Evolutionary conservation across 768 basidiomycete genomes (phyloP).

Genomic region (Tricholoma terreum): DNA sequence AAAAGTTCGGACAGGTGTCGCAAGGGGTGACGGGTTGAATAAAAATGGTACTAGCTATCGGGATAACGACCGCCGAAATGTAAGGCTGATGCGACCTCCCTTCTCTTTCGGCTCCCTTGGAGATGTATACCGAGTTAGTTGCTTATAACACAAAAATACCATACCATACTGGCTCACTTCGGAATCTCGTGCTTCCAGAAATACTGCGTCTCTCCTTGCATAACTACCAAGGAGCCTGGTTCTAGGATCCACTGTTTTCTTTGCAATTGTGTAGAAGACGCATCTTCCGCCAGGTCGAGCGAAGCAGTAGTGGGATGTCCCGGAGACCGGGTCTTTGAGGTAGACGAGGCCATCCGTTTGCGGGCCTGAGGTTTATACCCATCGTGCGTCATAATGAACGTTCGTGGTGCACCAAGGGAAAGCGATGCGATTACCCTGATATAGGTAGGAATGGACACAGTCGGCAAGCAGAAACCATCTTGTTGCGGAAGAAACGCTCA

Average conservation of each 20-base stretch:
- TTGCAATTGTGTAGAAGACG: not conserved
- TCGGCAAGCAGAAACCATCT: not conserved
- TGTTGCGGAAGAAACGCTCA: not conserved
- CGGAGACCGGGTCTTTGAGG: not conserved
- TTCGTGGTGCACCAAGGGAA: slow-evolving; percentile 27
- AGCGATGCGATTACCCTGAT: slow-evolving; percentile 29
- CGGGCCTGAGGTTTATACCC: slow-evolving; percentile 1
- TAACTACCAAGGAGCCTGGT: slow-evolving; percentile 27
- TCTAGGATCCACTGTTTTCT: slow-evolving; percentile 24
- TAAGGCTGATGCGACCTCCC: slow-evolving; percentile 29
- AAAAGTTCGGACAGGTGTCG: too few species aligned
- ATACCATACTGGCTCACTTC: slow-evolving; percentile 20
- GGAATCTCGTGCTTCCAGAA: slow-evolving; percentile 33
- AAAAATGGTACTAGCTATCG: too few species aligned
- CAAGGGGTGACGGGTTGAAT: too few species aligned
- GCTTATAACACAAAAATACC: not conserved
- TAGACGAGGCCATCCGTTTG: slow-evolving; percentile 1
- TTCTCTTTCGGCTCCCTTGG: slow-evolving; percentile 26
- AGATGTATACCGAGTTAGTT: not conserved
- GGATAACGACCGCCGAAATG: slow-evolving; percentile 22
- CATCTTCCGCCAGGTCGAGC: not conserved
- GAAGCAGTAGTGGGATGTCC: not conserved
- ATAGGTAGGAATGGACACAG: not conserved
- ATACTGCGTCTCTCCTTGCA: slow-evolving; percentile 31
- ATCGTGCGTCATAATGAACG: slow-evolving; percentile 28